Conservation (phyloP, 2,329 filamentous ascomycete genomes). For the Aspergillus calidoustus region DNA sequence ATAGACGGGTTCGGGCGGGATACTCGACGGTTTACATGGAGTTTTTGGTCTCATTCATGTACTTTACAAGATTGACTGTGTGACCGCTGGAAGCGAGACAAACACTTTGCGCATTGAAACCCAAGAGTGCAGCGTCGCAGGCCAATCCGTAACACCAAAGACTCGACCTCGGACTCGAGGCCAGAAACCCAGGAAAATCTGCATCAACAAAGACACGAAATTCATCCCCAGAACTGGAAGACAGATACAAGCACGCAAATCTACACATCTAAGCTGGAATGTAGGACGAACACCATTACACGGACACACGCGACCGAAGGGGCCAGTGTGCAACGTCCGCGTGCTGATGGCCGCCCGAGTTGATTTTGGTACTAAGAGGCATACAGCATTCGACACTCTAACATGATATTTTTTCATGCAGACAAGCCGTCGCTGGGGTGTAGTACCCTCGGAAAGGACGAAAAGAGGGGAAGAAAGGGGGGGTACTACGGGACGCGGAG, state of each 20-base stretch:
- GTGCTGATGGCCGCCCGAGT: not conserved
- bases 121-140: too few relatives aligned
- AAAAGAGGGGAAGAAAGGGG: not conserved
- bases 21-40: too few relatives aligned
- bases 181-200: too few relatives aligned
- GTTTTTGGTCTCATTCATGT: too few relatives aligned
- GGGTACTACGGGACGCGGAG: not conserved
- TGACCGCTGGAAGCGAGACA: too few relatives aligned
- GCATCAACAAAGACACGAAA: too few relatives aligned
- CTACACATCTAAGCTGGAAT: too few relatives aligned
- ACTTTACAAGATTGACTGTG: too few relatives aligned
- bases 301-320: not conserved
- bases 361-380: conserved; percentile 11
- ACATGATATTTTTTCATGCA: not conserved
- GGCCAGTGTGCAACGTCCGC: not conserved
- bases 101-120: too few relatives aligned
- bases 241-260: not conserved
- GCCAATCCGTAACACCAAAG: too few relatives aligned
- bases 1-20: too few relatives aligned
- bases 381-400: conserved; percentile 8
- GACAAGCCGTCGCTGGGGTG: conserved; percentile 10
- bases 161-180: too few relatives aligned
- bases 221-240: not conserved
- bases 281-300: not conserved
- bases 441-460: not conserved